phyloP scores from a whole-genome alignment of 257 asterid species.

The Jaltomata sinuosa region DNA sequence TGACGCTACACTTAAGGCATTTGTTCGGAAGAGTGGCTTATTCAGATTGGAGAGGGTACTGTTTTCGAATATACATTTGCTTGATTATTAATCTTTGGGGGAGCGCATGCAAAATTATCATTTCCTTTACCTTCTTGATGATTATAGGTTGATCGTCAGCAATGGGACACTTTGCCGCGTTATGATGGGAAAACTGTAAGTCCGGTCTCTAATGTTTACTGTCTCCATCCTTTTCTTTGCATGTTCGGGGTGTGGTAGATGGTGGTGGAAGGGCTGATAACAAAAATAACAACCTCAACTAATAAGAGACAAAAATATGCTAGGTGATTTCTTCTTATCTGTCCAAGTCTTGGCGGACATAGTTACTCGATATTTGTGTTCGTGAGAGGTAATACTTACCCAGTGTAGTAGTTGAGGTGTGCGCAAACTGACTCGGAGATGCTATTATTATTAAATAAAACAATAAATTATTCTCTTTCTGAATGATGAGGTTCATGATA shows the following conservation, averaged over 20 bases:
- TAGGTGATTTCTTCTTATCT: background rate
- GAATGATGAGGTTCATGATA: background rate
- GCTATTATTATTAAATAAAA: background rate
- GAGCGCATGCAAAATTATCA: background rate
- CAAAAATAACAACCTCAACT: background rate
- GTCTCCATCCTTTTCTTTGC: background rate
- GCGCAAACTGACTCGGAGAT: background rate
- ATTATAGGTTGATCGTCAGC: conserved; percentile 39
- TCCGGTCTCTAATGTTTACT: conserved; percentile 3
- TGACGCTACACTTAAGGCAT: conserved; percentile 34
- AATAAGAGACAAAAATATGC: background rate
- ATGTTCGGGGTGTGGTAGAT: background rate
- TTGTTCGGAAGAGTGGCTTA: conserved; percentile 45
- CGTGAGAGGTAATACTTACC: background rate
- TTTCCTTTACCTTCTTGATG: conserved; percentile 5
- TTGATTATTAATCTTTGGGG: conserved; percentile 1
- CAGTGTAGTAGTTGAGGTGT: background rate
- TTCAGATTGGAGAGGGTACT: conserved; percentile 47
- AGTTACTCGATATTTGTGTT: background rate
- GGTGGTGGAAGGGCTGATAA: background rate
- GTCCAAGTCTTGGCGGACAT: background rate
- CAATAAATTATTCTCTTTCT: background rate
- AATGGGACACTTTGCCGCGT: conserved; percentile 43
- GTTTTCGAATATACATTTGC: background rate
- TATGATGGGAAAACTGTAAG: conserved; percentile 86